Evolutionary conservation across 2,329 filamentous ascomycete species (phyloP).

Genomic region (Teratosphaeria viscida): DNA sequence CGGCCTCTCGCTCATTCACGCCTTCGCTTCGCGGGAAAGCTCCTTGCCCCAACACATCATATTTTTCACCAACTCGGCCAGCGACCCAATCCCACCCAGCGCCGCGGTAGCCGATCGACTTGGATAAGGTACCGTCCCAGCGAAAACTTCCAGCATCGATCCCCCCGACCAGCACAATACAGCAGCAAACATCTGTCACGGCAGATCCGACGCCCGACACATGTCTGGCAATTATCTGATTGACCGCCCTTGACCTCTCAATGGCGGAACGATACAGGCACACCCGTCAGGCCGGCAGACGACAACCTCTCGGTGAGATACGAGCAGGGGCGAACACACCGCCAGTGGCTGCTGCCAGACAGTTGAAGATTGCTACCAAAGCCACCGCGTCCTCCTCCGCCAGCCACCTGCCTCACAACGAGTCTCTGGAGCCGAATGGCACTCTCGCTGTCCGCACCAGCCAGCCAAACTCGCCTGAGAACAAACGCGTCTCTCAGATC

Average conservation of each 20-base stretch:
- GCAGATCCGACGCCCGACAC: background rate
- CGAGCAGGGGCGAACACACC: constrained; percentile 21
- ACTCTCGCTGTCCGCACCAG: constrained; percentile 31
- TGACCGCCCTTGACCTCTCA: constrained; percentile 1
- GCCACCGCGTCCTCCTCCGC: constrained; percentile 8
- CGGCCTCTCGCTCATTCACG: background rate
- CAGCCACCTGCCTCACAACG: constrained; percentile 30
- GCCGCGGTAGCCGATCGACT: background rate
- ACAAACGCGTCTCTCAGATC: constrained; percentile 45
- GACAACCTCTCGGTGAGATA: constrained; percentile 23
- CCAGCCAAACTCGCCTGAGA: constrained; percentile 30
- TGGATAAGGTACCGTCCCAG: background rate
- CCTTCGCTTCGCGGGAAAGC: background rate
- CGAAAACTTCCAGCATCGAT: background rate
- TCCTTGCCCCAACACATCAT: background rate
- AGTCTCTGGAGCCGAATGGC: constrained; percentile 35
- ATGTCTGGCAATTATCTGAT: background rate
- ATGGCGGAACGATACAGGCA: constrained; percentile 24
- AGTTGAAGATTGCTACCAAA: constrained; percentile 8
- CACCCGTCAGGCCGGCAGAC: constrained; percentile 11
- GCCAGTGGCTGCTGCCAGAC: constrained; percentile 9
- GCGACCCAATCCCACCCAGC: background rate
- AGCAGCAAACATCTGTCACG: background rate
- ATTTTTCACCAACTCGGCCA: background rate
- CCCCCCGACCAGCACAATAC: background rate